Evolutionary conservation across 2,329 filamentous ascomycete species (phyloP).

Genomic region (Aureobasidium lini): DNA sequence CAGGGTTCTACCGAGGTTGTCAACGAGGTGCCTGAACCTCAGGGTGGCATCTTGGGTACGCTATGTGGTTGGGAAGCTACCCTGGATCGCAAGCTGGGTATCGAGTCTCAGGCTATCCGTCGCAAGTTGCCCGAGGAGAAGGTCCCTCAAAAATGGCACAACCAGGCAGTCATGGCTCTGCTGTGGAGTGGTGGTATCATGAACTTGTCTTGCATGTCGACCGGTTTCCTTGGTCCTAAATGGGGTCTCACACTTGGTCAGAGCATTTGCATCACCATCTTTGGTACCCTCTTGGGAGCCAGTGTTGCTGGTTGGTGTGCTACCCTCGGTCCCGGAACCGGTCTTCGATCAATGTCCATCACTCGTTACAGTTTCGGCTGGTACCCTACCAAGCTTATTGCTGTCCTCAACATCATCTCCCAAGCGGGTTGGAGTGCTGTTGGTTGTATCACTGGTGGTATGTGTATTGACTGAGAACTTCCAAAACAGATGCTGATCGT

Average conservation of each 20-base stretch:
- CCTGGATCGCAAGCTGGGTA: slow-evolving; percentile 39
- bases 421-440: slow-evolving; percentile 38
- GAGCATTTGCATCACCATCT: slow-evolving; percentile 25
- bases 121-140: slow-evolving; percentile 39
- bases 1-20: slow-evolving; percentile 4
- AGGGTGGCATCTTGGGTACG: slow-evolving; percentile 25
- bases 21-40: slow-evolving; percentile 8
- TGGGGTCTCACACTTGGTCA: slow-evolving; percentile 41
- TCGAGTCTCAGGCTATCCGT: slow-evolving; percentile 43
- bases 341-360: slow-evolving; percentile 38
- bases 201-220: slow-evolving; percentile 30
- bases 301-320: slow-evolving; percentile 28
- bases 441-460: slow-evolving; percentile 36
- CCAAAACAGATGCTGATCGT: background rate
- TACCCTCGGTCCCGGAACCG: slow-evolving; percentile 27
- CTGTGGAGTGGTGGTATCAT: slow-evolving; percentile 31
- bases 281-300: slow-evolving; percentile 27
- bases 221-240: slow-evolving; percentile 41
- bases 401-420: slow-evolving; percentile 40
- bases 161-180: slow-evolving; percentile 26
- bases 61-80: slow-evolving; percentile 33
- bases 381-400: slow-evolving; percentile 43
- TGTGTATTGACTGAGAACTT: background rate
- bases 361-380: slow-evolving; percentile 45
- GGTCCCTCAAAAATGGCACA: slow-evolving; percentile 34